Evolutionary conservation across 495 filamentous ascomycete genomes (phyloP).

Genomic region (Rhizodiscina lignyota): DNA sequence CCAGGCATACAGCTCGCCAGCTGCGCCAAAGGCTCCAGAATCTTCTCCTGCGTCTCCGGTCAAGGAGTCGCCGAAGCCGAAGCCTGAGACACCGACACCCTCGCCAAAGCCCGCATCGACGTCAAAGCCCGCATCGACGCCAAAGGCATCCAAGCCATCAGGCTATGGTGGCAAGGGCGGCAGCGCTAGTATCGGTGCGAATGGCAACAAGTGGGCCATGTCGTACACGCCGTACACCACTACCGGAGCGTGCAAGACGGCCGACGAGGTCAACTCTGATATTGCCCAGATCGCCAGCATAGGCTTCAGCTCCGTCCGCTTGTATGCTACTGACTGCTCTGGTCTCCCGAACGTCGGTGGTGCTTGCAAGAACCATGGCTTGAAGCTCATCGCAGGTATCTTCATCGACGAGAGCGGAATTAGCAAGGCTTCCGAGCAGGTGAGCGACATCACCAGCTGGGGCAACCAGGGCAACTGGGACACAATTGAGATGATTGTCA

Average conservation of each 20-base stretch:
- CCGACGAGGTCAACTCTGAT: conserved; percentile 41
- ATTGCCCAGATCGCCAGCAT: conserved; percentile 49
- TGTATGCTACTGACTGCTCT: conserved; percentile 87
- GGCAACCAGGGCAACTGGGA: conserved; percentile 39
- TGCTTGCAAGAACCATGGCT: conserved; percentile 39
- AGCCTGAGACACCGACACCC: not conserved
- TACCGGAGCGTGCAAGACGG: conserved; percentile 47
- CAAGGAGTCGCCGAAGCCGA: not conserved
- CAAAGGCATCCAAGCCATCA: conserved; percentile 6
- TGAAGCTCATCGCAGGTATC: conserved; percentile 74
- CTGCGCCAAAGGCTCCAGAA: conserved; percentile 2
- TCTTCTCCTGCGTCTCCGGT: too few species aligned
- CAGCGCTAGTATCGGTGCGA: conserved; percentile 27
- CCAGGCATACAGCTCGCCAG: not conserved
- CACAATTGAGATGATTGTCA: conserved; percentile 58
- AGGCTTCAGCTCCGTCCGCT: conserved; percentile 68
- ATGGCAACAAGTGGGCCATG: conserved; percentile 60
- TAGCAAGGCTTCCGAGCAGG: conserved; percentile 41
- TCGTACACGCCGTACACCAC: conserved; percentile 75
- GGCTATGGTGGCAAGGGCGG: conserved; percentile 11
- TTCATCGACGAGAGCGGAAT: conserved; percentile 54
- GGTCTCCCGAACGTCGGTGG: conserved; percentile 57
- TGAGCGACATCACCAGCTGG: conserved; percentile 56
- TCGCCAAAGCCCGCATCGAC: not conserved
- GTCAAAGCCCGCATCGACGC: conserved; percentile 5